These are phyloP conservation scores for Fusarium brevicatenulatum DNA, from an alignment of 2,329 filamentous ascomycete species.

Conservation along the genomic window DNA sequence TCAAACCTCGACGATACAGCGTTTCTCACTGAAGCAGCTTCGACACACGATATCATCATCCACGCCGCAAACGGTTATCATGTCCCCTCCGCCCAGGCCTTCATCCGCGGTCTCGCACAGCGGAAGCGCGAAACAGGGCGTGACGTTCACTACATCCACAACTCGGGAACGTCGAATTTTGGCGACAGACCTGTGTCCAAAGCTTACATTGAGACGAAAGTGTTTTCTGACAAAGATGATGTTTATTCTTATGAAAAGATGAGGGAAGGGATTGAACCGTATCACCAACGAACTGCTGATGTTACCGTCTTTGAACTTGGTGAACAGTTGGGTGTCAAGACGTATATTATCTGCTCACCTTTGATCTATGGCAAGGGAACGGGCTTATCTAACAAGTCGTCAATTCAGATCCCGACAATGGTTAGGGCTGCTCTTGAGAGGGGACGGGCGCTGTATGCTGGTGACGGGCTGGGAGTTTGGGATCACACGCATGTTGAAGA, in stretches of 20 bases:
- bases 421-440: background rate
- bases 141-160: conserved; percentile 5
- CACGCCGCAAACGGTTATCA: conserved; percentile 15
- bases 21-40: background rate
- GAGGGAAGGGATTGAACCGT: background rate
- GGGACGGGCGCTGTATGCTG: background rate
- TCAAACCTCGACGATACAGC: background rate
- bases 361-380: conserved; percentile 3
- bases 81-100: background rate
- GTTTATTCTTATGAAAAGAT: conserved; percentile 7
- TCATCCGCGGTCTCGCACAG: background rate
- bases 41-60: background rate
- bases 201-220: background rate
- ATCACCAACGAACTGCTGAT: conserved; percentile 11
- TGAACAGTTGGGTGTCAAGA: background rate
- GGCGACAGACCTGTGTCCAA: background rate
- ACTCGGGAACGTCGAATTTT: conserved; percentile 13
- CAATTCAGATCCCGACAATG: conserved; percentile 4
- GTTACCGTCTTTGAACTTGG: conserved; percentile 1
- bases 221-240: conserved; percentile 2
- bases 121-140: background rate
- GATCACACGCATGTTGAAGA: conserved; percentile 11
- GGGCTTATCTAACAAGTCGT: conserved; percentile 9
- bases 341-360: conserved; percentile 10
- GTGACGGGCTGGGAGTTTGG: background rate